phyloP scores from a whole-genome alignment of 176 grass and related monocot species.

The Ampelocalamus luodianensis region DNA sequence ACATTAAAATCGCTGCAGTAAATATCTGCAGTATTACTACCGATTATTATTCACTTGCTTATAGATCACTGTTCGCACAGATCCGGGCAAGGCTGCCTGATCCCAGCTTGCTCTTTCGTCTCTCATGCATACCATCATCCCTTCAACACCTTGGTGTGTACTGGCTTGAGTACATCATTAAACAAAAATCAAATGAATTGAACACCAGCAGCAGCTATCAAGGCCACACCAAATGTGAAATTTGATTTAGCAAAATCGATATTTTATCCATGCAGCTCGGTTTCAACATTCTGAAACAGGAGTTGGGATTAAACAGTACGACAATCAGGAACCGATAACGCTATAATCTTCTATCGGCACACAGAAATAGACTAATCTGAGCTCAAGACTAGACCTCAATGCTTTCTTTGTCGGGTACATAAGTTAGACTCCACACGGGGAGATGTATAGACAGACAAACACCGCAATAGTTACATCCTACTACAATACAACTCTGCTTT shows the following conservation, averaged over 20 bases:
- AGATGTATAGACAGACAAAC: background rate
- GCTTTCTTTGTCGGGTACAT: background rate
- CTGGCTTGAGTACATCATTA: no score
- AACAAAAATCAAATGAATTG: background rate
- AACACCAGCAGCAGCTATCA: background rate
- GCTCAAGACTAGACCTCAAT: no score
- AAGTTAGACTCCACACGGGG: background rate
- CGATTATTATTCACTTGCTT: no score
- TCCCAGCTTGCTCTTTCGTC: background rate
- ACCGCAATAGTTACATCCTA: constrained; percentile 5
- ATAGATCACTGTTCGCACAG: no score
- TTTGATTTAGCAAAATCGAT: background rate
- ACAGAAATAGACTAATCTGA: constrained; percentile 25
- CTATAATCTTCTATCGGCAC: constrained; percentile 5
- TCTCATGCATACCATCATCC: background rate
- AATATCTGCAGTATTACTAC: no score
- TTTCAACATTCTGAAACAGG: background rate
- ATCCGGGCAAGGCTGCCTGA: no score
- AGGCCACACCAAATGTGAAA: background rate
- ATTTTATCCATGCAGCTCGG: no score
- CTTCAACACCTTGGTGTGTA: no score
- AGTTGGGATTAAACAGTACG: constrained; percentile 14
- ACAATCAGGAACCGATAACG: constrained; percentile 22
- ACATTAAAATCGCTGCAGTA: no score
- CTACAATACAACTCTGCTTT: constrained; percentile 45